Evolutionary conservation across 1,284 basidiomycete genomes (phyloP).

Genomic region (Anthracocystis setariae): DNA sequence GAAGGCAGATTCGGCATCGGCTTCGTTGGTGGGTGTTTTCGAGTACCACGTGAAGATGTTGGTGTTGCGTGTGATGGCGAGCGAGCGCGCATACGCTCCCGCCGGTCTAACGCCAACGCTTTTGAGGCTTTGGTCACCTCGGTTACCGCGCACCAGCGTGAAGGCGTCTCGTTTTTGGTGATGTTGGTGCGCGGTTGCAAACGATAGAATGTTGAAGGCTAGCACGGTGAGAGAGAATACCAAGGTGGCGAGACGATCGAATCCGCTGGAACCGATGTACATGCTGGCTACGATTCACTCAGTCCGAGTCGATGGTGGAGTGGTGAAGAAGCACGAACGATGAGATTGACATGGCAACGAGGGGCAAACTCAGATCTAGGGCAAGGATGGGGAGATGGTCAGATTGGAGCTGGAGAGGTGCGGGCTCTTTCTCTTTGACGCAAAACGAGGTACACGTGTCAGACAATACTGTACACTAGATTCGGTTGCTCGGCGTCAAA

Average conservation of each 20-base stretch:
- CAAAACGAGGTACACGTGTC: too few species aligned
- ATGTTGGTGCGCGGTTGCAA: not conserved
- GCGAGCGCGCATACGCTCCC: conserved; percentile 27
- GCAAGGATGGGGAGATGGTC: too few species aligned
- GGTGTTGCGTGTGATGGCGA: conserved; percentile 9
- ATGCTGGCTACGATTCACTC: not conserved
- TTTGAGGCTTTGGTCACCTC: conserved; percentile 11
- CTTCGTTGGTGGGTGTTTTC: conserved; percentile 40
- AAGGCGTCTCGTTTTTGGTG: conserved; percentile 26
- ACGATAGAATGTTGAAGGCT: not conserved
- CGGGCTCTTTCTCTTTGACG: too few species aligned
- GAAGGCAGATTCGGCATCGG: conserved; percentile 42
- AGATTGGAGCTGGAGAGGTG: not conserved
- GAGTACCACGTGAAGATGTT: conserved; percentile 51
- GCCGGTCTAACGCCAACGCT: conserved; percentile 11
- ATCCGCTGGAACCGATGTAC: too few species aligned
- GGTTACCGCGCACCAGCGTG: conserved; percentile 27
- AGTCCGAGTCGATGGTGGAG: not conserved
- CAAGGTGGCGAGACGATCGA: not conserved
- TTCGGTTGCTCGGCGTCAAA: too few species aligned
- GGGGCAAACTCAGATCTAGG: too few species aligned
- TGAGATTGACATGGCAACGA: too few species aligned
- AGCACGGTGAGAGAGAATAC: conserved; percentile 5
- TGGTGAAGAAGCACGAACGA: too few species aligned
- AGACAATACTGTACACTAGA: too few species aligned